Evolutionary conservation across 441 rosid species (phyloP).

Genomic region (Manihot esculenta): DNA sequence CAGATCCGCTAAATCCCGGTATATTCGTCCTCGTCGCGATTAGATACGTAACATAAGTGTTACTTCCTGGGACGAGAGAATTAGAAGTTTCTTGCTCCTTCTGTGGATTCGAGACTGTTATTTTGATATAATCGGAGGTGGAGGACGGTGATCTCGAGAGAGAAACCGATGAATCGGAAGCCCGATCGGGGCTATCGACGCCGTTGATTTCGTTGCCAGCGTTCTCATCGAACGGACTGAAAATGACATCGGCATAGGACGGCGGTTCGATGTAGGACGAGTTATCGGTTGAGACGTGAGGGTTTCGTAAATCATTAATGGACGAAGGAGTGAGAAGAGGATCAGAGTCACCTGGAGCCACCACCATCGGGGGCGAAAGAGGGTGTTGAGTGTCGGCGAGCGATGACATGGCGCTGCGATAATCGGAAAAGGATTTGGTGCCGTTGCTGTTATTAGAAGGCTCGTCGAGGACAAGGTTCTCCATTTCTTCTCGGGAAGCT

Average conservation of each 20-base stretch:
- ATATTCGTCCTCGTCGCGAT: constrained; percentile 77
- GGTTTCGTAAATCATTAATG: constrained; percentile 33
- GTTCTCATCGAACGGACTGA: constrained; percentile 67
- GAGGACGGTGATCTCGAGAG: constrained; percentile 58
- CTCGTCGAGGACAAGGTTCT: constrained; percentile 61
- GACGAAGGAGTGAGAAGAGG: constrained; percentile 55
- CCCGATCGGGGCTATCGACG: constrained; percentile 35
- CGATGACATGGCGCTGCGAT: constrained; percentile 62
- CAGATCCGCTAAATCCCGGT: constrained; percentile 52
- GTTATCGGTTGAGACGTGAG: constrained; percentile 35
- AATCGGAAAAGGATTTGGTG: constrained; percentile 44
- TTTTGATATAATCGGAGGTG: constrained; percentile 50
- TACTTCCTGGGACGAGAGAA: constrained; percentile 83
- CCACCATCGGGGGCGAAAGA: constrained; percentile 42
- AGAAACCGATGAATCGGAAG: constrained; percentile 37
- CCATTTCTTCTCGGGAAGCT: constrained; percentile 68
- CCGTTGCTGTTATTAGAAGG: constrained; percentile 27
- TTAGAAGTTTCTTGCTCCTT: constrained; percentile 72
- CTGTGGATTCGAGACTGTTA: constrained; percentile 74
- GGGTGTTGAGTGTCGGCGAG: constrained; percentile 47
- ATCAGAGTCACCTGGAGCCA: constrained; percentile 63
- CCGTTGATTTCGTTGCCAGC: constrained; percentile 51
- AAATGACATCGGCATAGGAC: constrained; percentile 69
- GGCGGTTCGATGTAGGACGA: constrained; percentile 77
- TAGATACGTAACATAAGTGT: constrained; percentile 58